Percentiles rank a stretch among this genome's conserved stretches.
Evolutionary conservation across 805 yeast species (phyloP).

Genomic region (Kregervanrija fluxuum): DNA sequence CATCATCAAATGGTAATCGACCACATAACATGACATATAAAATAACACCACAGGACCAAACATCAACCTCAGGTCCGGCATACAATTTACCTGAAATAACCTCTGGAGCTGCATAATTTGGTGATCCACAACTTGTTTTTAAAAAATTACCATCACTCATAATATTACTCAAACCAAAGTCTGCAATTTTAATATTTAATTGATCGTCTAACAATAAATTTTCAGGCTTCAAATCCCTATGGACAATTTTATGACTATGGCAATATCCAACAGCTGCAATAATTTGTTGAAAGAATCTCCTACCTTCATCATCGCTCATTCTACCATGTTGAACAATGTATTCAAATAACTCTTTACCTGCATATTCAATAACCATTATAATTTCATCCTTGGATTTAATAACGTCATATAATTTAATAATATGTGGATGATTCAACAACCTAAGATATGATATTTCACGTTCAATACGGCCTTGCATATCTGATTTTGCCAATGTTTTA

Average conservation of each 20-base stretch:
- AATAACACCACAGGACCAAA: conserved; percentile 96
- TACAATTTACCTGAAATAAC: conserved; percentile 90
- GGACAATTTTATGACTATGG: conserved; percentile 93
- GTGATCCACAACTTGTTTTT: conserved; percentile 93
- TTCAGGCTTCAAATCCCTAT: conserved; percentile 94
- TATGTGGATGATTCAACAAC: conserved; percentile 88
- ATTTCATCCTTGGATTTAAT: conserved; percentile 93
- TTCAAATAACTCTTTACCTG: conserved; percentile 93
- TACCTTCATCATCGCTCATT: conserved; percentile 86
- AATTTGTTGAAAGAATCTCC: conserved; percentile 92
- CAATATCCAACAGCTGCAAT: conserved; percentile 96
- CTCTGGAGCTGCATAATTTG: conserved; percentile 97
- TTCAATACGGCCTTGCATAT: conserved; percentile 95
- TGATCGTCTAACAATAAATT: conserved; percentile 83
- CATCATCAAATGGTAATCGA: conserved; percentile 92
- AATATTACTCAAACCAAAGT: conserved; percentile 88
- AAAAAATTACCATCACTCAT: conserved; percentile 97
- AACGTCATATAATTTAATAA: conserved; percentile 90
- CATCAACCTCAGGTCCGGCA: conserved; percentile 98
- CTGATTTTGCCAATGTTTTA: conserved; percentile 86
- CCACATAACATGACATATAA: conserved; percentile 95
- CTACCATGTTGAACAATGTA: conserved; percentile 91
- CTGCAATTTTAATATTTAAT: conserved; percentile 90
- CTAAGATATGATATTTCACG: conserved; percentile 88
- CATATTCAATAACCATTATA: conserved; percentile 94